These are phyloP conservation scores for Xenosphaeropsis pyriputrescens DNA, from an alignment of 2,329 filamentous ascomycete species.

Conservation along the genomic window DNA sequence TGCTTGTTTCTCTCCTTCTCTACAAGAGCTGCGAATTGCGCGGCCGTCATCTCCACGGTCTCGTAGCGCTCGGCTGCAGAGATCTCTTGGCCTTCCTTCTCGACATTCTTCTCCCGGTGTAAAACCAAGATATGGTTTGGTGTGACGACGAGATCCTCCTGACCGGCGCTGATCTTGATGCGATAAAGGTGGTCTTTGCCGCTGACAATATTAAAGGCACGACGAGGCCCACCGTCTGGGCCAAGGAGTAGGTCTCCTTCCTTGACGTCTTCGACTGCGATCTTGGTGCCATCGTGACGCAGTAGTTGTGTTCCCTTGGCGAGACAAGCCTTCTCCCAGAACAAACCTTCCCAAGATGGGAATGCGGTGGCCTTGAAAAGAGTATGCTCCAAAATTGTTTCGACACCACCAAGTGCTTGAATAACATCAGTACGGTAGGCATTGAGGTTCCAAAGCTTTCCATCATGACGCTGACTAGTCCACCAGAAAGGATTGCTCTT, in stretches of 20 bases:
- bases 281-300: slow-evolving; percentile 25
- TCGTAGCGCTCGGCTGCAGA: slow-evolving; percentile 17
- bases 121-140: slow-evolving; percentile 32
- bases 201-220: slow-evolving; percentile 32
- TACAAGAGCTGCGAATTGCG: slow-evolving; percentile 25
- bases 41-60: slow-evolving; percentile 29
- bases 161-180: slow-evolving; percentile 24
- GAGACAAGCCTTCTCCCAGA: slow-evolving; percentile 73
- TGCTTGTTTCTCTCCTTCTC: slow-evolving; percentile 20
- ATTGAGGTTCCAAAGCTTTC: slow-evolving; percentile 94
- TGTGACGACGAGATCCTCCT: slow-evolving; percentile 33
- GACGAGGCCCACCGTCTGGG: slow-evolving; percentile 29
- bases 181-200: slow-evolving; percentile 31
- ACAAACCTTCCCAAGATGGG: slow-evolving; percentile 90
- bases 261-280: slow-evolving; percentile 31
- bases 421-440: slow-evolving; percentile 95
- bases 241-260: slow-evolving; percentile 33
- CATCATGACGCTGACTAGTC: slow-evolving; percentile 94
- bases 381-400: slow-evolving; percentile 94
- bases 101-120: slow-evolving; percentile 18
- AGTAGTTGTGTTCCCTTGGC: no score
- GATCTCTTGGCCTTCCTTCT: slow-evolving; percentile 4
- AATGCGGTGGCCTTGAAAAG: slow-evolving; percentile 96
- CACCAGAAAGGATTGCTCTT: slow-evolving; percentile 99
- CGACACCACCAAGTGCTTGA: slow-evolving; percentile 80